These are phyloP conservation scores for Holtermannia corniformis DNA, from an alignment of 768 basidiomycete genomes.

Conservation along the genomic window DNA sequence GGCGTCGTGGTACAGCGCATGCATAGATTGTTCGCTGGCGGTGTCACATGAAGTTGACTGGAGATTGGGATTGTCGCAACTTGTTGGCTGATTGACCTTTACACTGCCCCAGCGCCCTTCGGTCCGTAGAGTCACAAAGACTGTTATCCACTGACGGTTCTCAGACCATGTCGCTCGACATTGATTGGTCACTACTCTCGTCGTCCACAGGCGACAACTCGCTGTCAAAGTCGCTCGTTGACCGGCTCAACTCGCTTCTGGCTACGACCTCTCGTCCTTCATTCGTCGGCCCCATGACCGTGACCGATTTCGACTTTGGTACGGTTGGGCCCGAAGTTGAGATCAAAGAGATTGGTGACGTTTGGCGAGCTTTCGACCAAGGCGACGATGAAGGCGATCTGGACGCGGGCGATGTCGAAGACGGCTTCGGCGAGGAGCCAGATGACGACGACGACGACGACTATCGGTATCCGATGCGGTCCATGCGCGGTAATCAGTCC, in stretches of 20 bases:
- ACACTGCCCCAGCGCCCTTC: no score
- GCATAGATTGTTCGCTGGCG: background rate
- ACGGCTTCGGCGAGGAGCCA: conserved; percentile 12
- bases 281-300: conserved; percentile 84
- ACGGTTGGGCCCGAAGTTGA: conserved; percentile 71
- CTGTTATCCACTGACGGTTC: no score
- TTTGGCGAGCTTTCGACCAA: conserved; percentile 88
- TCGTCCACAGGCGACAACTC: conserved; percentile 43
- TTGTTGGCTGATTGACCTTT: no score
- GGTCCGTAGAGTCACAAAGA: no score
- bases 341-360: conserved; percentile 82
- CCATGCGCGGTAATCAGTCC: background rate
- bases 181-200: conserved; percentile 84
- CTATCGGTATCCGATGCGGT: background rate
- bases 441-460: conserved; percentile 49
- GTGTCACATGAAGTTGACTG: background rate
- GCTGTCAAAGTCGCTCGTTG: conserved; percentile 59
- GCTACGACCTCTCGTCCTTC: conserved; percentile 64
- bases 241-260: conserved; percentile 71
- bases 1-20: no score
- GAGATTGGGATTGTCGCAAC: background rate
- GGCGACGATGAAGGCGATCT: conserved; percentile 55
- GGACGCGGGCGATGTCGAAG: conserved; percentile 46
- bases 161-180: conserved; percentile 87
- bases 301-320: conserved; percentile 82